Evolutionary conservation across 2,329 filamentous ascomycete species (phyloP).

Genomic region (Orbilia quercus): DNA sequence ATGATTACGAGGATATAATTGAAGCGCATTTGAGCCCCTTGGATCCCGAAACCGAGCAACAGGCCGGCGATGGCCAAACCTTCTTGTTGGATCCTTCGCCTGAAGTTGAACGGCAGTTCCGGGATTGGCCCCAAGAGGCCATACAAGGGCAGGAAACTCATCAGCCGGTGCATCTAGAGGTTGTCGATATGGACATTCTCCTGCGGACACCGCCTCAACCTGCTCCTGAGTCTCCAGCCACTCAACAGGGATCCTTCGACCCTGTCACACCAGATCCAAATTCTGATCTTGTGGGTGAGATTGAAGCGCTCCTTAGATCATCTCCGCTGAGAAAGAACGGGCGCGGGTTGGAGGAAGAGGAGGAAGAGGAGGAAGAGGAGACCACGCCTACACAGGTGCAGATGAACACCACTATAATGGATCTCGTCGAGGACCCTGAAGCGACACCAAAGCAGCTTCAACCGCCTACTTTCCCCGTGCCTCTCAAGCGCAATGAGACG

Average conservation of each 20-base stretch:
- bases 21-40: conserved; percentile 38
- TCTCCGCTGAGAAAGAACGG: conserved; percentile 37
- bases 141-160: conserved; percentile 11
- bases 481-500: conserved; percentile 20
- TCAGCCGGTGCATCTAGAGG: background rate
- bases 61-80: background rate
- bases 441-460: conserved; percentile 34
- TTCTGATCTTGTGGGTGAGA: conserved; percentile 51
- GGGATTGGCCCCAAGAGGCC: conserved; percentile 34
- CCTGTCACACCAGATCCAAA: conserved; percentile 49
- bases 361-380: conserved; percentile 27
- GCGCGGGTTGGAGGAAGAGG: conserved; percentile 4
- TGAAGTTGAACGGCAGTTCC: conserved; percentile 22
- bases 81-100: conserved; percentile 28
- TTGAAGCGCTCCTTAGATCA: conserved; percentile 43
- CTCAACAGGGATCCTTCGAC: conserved; percentile 16
- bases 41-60: conserved; percentile 5
- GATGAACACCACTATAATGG: background rate
- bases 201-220: conserved; percentile 23
- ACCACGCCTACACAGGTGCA: conserved; percentile 24
- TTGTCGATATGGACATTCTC: background rate
- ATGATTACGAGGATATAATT: conserved; percentile 52
- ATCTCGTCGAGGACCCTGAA: conserved; percentile 9
- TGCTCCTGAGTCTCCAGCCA: conserved; percentile 32
- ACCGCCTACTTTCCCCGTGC: conserved; percentile 27